Evolutionary conservation across 2,329 filamentous ascomycete species (phyloP), one percentile per base, ranked within the genome.

Genomic region (Ilyonectria robusta): DNA sequence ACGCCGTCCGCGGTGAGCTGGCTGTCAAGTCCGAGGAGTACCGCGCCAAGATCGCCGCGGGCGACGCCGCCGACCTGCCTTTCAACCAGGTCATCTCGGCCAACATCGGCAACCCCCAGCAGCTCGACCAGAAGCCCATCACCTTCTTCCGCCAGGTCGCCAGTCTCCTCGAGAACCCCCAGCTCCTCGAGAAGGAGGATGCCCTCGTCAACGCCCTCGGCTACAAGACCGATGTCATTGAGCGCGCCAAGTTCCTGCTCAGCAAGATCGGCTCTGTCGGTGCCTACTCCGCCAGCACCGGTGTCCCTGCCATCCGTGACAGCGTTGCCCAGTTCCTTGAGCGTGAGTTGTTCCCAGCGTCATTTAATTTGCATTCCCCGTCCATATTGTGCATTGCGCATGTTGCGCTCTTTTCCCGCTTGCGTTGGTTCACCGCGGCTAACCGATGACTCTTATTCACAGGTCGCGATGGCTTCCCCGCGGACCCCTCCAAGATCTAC

Each of bases 101-200:
- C 83, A 99, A 99, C 85, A 99, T 99, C 78, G 96, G 96, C 79
- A 99, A 99, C 86, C 96, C 96, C 4, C 96, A 99, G 84, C 96
- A 99, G 84, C 90, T 99, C 70, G 96, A 98, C 84, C 96, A 99
- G 88, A 97, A 98, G 87, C 96, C 96, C 77, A 95, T 99, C 77
- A 99, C 96, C 74, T 99, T 98, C 87, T 98, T 99, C 90, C 92
- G 96, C 75, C 95, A 99, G 84, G 96, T 99, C 31, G 88, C 96
- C 77, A 97, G 94, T 83, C 82, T 99, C 69, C 83, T 98, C 66
- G 96, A 99, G 86, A 95, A 98, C 85, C 96, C 96, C 1, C 81
- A 86, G 64, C 86, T 99, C 37, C 87, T 99, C 67, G 88, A 97
- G 78, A 91, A 97, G 75, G 90, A 94, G 80, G 89, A 95, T 72